Base-by-base conservation (phyloP, 345 rosid genomes). In the Populus deltoides region DNA sequence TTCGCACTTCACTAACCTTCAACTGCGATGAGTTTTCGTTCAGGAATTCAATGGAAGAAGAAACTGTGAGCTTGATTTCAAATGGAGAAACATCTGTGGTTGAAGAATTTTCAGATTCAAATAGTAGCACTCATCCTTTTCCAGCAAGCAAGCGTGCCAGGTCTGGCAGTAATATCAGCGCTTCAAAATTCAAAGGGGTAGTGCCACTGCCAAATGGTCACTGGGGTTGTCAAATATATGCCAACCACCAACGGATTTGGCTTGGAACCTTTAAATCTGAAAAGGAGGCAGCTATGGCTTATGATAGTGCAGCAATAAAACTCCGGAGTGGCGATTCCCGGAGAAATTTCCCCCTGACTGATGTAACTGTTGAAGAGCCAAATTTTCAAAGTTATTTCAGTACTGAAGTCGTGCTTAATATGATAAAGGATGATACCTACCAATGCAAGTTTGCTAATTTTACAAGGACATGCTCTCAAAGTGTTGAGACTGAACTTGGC, bases 141-240 rank as follows among this genome's bases (percentile, higher is more conserved):
- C 81, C 49, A 18, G 65, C 68, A 20, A 74, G 38, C 79, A 85
- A 86, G 69, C 85, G 81, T 12, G 9, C 68, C 25, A 86, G 78
- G 47, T 6, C 27, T 2, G 62, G 67, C 27, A 29, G 72, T 49
- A 69, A 38, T 35, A n/a, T 24, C 20, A 27, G 24, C 73, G n/a
- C 80, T 17, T 79, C 84, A 1, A 83, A 69, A 65, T 88, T 86
- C 86, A 89, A 86, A 86, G 97, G 93, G 1, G 90, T 92, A 12
- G 87, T 92, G 27, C 88, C 86, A 1, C 92, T 86, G 61, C 90
- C 80, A 25, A 88, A 88, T 24, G 97, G 93, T 5, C 77, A 86
- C 55, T 92, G 97, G 93, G 97, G 97, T 11, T 90, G 91, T 1
- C 97, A 90, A 74, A 86, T 90, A 31, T 90, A 90, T 16, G 85